Percentiles rank a stretch among this genome's conserved stretches.
phyloP scores from a whole-genome alignment of 352 stramenopile genomes.

The Globisporangium splendens region DNA sequence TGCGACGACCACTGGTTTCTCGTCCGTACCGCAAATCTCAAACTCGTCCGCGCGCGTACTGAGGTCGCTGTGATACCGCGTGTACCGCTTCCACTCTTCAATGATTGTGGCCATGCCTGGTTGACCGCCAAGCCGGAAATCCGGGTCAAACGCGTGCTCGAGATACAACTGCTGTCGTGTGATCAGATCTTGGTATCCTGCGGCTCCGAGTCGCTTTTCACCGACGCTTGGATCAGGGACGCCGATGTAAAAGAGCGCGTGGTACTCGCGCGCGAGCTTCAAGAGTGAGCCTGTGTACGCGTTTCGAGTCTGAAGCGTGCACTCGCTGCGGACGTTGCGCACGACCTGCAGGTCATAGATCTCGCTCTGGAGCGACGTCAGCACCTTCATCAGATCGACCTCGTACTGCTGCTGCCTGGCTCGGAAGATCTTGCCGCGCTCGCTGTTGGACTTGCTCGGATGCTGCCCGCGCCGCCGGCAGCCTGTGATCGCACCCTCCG shows the following conservation, averaged over 20 bases:
- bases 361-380: conserved; percentile 1
- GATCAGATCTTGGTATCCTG: not conserved
- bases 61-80: not conserved
- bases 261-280: conserved; percentile 4
- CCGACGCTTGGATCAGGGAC: not conserved
- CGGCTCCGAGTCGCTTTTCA: not conserved
- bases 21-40: not conserved
- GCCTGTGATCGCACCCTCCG: not conserved
- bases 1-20: not conserved
- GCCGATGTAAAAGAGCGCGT: conserved; percentile 2
- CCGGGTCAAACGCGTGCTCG: not conserved
- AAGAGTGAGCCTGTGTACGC: not conserved
- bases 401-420: not conserved
- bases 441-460: conserved; percentile 8
- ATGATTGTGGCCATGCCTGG: not conserved
- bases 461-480: not conserved
- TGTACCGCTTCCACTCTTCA: conserved; percentile 3
- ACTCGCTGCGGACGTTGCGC: not conserved
- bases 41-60: not conserved
- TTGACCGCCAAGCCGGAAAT: not conserved
- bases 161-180: not conserved
- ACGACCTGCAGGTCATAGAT: conserved; percentile 2
- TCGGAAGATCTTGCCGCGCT: conserved; percentile 7
- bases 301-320: conserved; percentile 1
- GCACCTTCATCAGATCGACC: not conserved